Evolutionary conservation across 345 rosid species (phyloP).

Genomic region (Linum trigynum): DNA sequence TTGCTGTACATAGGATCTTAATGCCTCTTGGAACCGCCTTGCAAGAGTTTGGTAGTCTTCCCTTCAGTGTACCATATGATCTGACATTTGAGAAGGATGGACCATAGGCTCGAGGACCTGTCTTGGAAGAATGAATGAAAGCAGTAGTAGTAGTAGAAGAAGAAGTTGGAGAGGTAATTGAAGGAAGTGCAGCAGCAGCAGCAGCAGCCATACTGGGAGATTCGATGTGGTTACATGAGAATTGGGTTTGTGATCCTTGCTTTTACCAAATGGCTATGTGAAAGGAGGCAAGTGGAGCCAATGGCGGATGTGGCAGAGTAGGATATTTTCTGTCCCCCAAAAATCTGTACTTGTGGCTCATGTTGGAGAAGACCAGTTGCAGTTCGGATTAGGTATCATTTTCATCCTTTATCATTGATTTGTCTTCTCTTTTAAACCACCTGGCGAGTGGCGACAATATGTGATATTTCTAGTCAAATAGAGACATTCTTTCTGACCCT

Average conservation of each 20-base stretch:
- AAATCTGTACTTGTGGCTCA: slow-evolving; percentile 55
- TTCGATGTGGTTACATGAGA: slow-evolving; percentile 1
- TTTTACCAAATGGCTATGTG: not conserved
- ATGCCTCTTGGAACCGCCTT: slow-evolving; percentile 21
- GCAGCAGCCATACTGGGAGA: slow-evolving; percentile 22
- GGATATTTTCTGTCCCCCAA: slow-evolving; percentile 14
- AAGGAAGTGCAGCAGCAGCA: slow-evolving; percentile 34
- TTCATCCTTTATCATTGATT: too few relatives aligned
- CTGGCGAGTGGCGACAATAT: too few relatives aligned
- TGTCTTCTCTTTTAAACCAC: too few relatives aligned
- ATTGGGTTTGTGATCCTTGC: too few relatives aligned
- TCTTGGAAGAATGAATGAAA: slow-evolving; percentile 24
- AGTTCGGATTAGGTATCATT: slow-evolving; percentile 15
- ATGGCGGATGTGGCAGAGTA: not conserved
- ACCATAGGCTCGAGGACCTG: slow-evolving; percentile 13
- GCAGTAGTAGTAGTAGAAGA: slow-evolving; percentile 22
- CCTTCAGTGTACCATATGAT: slow-evolving; percentile 14
- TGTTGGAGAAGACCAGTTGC: slow-evolving; percentile 5
- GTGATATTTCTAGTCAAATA: too few relatives aligned
- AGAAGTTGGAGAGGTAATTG: slow-evolving; percentile 31
- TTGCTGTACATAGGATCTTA: slow-evolving; percentile 48
- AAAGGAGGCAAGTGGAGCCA: slow-evolving; percentile 3
- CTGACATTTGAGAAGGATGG: slow-evolving; percentile 14
- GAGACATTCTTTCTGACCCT: too few relatives aligned
- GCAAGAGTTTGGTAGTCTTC: slow-evolving; percentile 11